These are phyloP conservation scores for Boletellus sp. DNA, from an alignment of 768 basidiomycete species.

Conservation along the genomic window DNA sequence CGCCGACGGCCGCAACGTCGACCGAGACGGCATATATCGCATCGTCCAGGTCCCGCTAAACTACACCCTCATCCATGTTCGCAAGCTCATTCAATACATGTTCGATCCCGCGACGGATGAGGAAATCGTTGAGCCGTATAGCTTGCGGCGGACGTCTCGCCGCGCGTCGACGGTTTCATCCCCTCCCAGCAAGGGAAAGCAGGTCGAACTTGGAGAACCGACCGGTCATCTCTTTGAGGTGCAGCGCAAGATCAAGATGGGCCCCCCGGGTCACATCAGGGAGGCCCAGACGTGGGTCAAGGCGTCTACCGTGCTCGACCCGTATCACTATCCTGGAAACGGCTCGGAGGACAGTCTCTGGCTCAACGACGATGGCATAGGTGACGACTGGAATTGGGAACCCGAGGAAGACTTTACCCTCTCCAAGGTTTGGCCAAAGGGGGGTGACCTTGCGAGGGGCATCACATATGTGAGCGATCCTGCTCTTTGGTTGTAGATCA, in stretches of 20 bases:
- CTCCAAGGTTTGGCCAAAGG: conserved; percentile 53
- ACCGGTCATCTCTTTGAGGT: conserved; percentile 60
- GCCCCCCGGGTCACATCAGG: conserved; percentile 53
- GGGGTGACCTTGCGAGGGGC: conserved; percentile 40
- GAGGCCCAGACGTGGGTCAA: conserved; percentile 44
- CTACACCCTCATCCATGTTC: conserved; percentile 66
- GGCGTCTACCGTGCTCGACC: conserved; percentile 51
- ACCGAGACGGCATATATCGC: conserved; percentile 53
- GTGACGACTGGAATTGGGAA: conserved; percentile 61
- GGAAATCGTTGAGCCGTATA: conserved; percentile 21
- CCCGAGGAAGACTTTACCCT: conserved; percentile 66
- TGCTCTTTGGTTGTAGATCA: background rate
- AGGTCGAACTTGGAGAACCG: conserved; percentile 7
- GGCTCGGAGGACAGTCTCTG: conserved; percentile 32
- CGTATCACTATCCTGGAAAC: conserved; percentile 42
- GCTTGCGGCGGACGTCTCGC: conserved; percentile 24
- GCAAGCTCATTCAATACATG: conserved; percentile 57
- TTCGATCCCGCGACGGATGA: conserved; percentile 37
- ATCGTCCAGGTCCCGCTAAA: conserved; percentile 66
- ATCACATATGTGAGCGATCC: conserved; percentile 57
- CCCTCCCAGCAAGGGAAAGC: conserved; percentile 19
- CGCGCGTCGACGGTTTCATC: conserved; percentile 14
- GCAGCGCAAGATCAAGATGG: conserved; percentile 42
- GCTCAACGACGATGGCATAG: conserved; percentile 32
- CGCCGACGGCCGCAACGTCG: conserved; percentile 17